Evolutionary conservation across 108 stramenopile genomes (phyloP), one percentile per base, ranked within the genome.

Genomic region (Pelagomonas calceolata): DNA sequence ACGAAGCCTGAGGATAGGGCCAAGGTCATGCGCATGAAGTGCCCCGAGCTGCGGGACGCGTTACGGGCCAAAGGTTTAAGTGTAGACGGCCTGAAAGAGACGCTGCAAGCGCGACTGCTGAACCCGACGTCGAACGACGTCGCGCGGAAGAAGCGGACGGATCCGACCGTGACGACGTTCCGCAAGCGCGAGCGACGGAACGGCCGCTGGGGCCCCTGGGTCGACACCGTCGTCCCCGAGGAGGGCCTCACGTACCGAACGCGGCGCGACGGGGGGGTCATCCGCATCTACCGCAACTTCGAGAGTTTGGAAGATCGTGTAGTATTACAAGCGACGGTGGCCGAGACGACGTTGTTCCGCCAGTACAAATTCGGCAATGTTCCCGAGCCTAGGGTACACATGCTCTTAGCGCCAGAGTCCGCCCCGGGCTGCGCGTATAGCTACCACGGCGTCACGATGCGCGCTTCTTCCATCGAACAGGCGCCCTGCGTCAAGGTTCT

Each of bases 371-470:
- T 45, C 34, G 45, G 45, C 32, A 45, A 32, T 21, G 32, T 51
- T 0, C 34, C 32, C 21, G 69, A 69, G 69, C 69, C 69, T 31
- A 45, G 69, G 4, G 69, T 69, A 30, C 69, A 69, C 46, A 45
- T 69, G 32, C 69, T 69, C 30, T 46, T 69, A 10, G 69, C 12
- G 33, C 30, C 69, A 46, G 31, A 15, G 35, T 36, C 18, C 32
- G 30, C 33, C 4, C 18, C 12, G 10, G 32, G 29, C 14, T 0
- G 39, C 26, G 72, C 65, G 34, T 73, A 73, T 44, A 36, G n/a
- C 36, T 73, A 73, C 43, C 72, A 73, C 39, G 65, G 66, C 45
- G 66, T 73, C 32, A 66, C 37, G 66, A 66, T 73, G 72, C 35
- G 30, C 12, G 33, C 64, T 5, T n/a, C 29, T 30, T 66, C 72